These are phyloP conservation scores for Melastoma malabathricum DNA, from an alignment of 345 rosid genomes.

Conservation along the genomic window DNA sequence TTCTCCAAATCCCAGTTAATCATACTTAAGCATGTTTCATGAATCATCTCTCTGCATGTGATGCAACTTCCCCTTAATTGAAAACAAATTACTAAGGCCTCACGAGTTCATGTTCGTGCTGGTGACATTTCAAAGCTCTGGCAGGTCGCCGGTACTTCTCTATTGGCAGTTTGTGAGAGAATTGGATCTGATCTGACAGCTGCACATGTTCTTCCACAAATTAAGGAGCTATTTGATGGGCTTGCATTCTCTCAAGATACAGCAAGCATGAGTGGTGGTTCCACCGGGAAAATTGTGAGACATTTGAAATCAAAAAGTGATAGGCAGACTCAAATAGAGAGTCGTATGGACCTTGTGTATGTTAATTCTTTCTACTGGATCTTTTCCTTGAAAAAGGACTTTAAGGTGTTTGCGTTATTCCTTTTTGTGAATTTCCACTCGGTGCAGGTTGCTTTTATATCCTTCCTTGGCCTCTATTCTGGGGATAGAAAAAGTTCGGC, in stretches of 20 bases:
- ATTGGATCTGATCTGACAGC: slow-evolving; percentile 89
- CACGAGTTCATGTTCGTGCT: too few relatives aligned
- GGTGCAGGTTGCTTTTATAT: slow-evolving; percentile 73
- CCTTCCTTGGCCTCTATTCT: slow-evolving; percentile 82
- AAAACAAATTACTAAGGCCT: too few relatives aligned
- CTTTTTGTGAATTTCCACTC: not conserved
- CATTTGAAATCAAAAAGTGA: slow-evolving; percentile 24
- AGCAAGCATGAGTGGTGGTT: slow-evolving; percentile 30
- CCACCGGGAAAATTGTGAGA: slow-evolving; percentile 34
- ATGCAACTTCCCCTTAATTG: too few relatives aligned
- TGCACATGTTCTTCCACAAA: slow-evolving; percentile 75
- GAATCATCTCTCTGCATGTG: too few relatives aligned
- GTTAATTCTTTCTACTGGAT: slow-evolving; percentile 17
- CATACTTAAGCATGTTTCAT: too few relatives aligned
- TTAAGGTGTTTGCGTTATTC: not conserved
- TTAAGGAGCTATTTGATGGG: slow-evolving; percentile 82
- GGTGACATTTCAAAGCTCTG: slow-evolving; percentile 1
- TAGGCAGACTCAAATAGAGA: slow-evolving; percentile 52
- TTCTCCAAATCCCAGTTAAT: too few relatives aligned
- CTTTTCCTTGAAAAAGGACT: slow-evolving; percentile 6
- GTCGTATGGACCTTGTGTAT: slow-evolving; percentile 90
- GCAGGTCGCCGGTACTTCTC: slow-evolving; percentile 69
- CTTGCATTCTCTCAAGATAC: slow-evolving; percentile 84
- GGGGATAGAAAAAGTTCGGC: slow-evolving; percentile 91
- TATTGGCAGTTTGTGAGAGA: slow-evolving; percentile 67